Percentiles rank a stretch among this genome's conserved stretches.
These are phyloP conservation scores for Yarrowia phangngaensis DNA, from an alignment of 805 yeast genomes.

Conservation along the genomic window DNA sequence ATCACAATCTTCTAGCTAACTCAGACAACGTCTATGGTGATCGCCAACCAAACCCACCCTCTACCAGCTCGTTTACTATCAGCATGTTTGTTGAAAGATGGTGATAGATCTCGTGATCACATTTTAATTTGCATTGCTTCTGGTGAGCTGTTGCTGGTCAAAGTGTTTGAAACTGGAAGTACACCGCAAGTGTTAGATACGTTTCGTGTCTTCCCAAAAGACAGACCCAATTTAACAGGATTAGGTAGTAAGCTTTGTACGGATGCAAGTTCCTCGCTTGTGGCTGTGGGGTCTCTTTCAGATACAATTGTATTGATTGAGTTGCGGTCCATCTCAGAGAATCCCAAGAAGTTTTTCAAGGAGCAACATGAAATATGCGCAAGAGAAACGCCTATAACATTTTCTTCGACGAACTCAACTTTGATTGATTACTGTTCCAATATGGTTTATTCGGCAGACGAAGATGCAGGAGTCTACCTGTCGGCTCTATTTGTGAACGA, in stretches of 20 bases:
- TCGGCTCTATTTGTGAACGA: constrained; percentile 6
- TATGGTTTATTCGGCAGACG: constrained; percentile 1
- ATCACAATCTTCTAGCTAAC: neutral
- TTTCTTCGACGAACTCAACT: neutral
- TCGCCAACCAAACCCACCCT: constrained; percentile 11
- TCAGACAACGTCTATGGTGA: constrained; percentile 13
- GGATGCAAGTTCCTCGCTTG: neutral
- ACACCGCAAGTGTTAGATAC: constrained; percentile 10
- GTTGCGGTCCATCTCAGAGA: neutral
- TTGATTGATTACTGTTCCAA: constrained; percentile 7
- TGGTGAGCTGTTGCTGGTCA: constrained; percentile 14
- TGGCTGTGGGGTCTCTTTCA: constrained; percentile 4
- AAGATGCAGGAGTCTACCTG: constrained; percentile 10
- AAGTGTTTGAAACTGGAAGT: constrained; percentile 9
- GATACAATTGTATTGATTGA: constrained; percentile 4
- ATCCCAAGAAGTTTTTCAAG: constrained; percentile 6
- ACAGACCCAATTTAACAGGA: constrained; percentile 13
- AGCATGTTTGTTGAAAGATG: constrained; percentile 1
- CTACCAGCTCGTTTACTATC: constrained; percentile 9
- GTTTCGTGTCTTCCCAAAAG: neutral
- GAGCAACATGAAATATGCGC: neutral
- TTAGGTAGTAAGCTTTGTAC: constrained; percentile 8
- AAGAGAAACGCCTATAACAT: neutral
- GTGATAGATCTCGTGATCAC: constrained; percentile 17
- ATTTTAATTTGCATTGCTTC: constrained; percentile 7